These are phyloP conservation scores for Paramecium biaurelia DNA, from an alignment of 73 alveolate species.

Conservation along the genomic window DNA sequence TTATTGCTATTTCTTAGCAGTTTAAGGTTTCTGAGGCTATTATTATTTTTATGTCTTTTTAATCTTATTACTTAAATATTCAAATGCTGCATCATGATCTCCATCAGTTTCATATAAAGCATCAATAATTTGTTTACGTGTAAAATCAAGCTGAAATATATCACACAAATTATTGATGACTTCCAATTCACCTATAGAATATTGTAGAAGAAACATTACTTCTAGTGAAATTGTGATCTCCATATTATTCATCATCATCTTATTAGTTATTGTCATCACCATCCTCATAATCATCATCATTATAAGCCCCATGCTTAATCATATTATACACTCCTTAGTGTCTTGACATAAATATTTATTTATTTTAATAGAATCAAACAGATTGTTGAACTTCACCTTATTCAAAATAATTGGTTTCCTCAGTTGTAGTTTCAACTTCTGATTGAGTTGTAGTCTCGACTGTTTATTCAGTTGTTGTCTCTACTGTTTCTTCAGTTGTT, in stretches of 20 bases:
- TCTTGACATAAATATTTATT: background rate
- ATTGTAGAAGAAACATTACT: background rate
- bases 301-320: background rate
- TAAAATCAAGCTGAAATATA: background rate
- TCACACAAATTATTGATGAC: background rate
- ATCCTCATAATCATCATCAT: background rate
- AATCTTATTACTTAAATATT: background rate
- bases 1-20: background rate
- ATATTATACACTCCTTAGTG: background rate
- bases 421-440: background rate
- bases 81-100: background rate
- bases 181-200: background rate
- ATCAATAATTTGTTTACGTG: background rate
- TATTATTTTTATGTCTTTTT: background rate
- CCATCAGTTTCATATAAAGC: background rate
- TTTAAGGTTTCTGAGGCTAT: background rate
- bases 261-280: background rate
- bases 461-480: background rate
- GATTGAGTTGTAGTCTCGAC: background rate
- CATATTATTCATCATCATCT: background rate
- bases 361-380: background rate
- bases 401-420: background rate
- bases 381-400: background rate
- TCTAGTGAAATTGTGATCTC: background rate
- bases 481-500: background rate